phyloP scores from a whole-genome alignment of 176 grass and related monocot genomes.

The Carex cristatella region DNA sequence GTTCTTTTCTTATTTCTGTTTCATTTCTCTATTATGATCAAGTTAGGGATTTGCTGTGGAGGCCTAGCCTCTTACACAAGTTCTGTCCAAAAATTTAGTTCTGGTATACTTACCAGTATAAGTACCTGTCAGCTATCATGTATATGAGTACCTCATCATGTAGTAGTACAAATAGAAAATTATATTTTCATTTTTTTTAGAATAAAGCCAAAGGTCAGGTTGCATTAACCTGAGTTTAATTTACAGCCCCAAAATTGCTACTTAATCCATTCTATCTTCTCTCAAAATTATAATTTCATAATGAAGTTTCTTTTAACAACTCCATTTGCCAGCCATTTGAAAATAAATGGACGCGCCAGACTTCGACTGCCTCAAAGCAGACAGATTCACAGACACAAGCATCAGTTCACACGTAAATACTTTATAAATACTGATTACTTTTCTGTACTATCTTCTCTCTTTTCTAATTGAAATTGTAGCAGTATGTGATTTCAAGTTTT shows the following conservation, averaged over 20 bases:
- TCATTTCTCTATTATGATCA: neutral
- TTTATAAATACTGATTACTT: neutral
- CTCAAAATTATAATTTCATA: neutral
- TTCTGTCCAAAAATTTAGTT: neutral
- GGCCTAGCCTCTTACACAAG: neutral
- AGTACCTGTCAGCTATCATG: neutral
- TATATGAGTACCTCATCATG: neutral
- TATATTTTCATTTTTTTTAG: neutral
- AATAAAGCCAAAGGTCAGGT: too few relatives aligned
- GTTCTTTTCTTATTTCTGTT: neutral
- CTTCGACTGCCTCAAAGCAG: conserved; percentile 42
- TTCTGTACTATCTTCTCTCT: neutral
- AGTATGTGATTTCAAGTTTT: neutral
- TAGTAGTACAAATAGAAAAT: neutral
- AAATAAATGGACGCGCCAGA: conserved; percentile 65
- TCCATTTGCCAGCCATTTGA: conserved; percentile 57
- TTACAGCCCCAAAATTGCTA: too few relatives aligned
- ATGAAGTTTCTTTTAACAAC: conserved; percentile 7
- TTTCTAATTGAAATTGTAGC: neutral
- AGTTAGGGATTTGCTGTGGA: neutral
- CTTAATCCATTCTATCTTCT: too few relatives aligned
- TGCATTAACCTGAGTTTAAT: too few relatives aligned
- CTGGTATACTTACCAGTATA: neutral
- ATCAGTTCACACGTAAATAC: conserved; percentile 61
- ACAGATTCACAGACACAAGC: conserved; percentile 33